These are phyloP conservation scores for Fistulifera solaris DNA, from an alignment of 108 stramenopile genomes.

Conservation along the genomic window DNA sequence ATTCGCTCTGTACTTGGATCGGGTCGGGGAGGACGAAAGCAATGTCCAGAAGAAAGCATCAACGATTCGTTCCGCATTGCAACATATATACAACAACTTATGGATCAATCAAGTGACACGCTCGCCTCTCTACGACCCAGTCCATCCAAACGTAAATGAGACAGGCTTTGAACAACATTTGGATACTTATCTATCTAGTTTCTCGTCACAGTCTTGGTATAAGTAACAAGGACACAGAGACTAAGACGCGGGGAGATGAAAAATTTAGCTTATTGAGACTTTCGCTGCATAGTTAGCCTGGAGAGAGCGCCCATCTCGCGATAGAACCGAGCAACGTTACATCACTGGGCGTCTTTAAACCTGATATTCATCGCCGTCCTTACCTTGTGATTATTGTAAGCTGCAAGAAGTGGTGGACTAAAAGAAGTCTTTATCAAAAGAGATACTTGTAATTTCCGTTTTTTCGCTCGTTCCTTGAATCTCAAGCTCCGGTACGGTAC, in stretches of 20 bases:
- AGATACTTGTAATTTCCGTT: no score
- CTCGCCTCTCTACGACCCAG: constrained; percentile 65
- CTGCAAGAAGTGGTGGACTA: no score
- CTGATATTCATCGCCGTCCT: no score
- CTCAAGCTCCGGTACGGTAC: no score
- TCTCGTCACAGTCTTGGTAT: constrained; percentile 71
- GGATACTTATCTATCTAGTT: constrained; percentile 42
- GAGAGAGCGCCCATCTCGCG: no score
- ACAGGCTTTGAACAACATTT: constrained; percentile 78
- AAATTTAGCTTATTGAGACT: background rate
- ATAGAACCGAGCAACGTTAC: no score
- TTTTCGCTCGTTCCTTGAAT: no score
- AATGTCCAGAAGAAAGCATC: constrained; percentile 18
- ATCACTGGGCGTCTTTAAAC: no score
- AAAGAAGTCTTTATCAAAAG: no score
- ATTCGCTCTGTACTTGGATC: constrained; percentile 66
- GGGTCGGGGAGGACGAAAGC: constrained; percentile 18
- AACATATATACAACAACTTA: constrained; percentile 77
- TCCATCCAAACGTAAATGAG: constrained; percentile 39
- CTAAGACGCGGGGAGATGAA: no score
- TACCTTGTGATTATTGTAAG: no score
- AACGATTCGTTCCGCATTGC: constrained; percentile 53
- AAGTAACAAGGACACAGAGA: constrained; percentile 25
- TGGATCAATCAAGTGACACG: constrained; percentile 79
- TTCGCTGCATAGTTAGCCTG: no score